Percentiles rank a stretch among this genome's conserved stretches.
These are phyloP conservation scores for Vaccinium macrocarpon DNA, from an alignment of 148 eudicot species.

Conservation along the genomic window DNA sequence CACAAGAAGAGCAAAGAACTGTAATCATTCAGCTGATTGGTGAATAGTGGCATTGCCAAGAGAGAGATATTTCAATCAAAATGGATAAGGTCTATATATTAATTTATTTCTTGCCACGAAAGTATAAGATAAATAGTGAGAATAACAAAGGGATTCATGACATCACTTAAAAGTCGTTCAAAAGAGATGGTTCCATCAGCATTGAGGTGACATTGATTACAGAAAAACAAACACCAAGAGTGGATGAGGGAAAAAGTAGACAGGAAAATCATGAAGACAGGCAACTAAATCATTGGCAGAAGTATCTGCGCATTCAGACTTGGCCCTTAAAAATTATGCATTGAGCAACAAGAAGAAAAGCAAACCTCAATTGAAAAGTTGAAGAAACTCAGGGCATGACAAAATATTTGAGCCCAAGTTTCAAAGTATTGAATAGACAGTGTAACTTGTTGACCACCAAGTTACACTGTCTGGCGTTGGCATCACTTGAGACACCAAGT, in stretches of 20 bases:
- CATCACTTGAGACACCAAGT: too few relatives aligned
- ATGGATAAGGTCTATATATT: not conserved
- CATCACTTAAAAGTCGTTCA: slow-evolving; percentile 8
- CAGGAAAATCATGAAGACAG: not conserved
- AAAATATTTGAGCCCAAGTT: not conserved
- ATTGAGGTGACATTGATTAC: slow-evolving; percentile 9
- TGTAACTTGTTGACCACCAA: not conserved
- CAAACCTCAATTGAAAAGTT: not conserved
- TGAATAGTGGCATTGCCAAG: not conserved
- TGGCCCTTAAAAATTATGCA: not conserved
- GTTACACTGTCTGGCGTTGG: too few relatives aligned
- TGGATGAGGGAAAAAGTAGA: not conserved
- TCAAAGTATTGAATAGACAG: not conserved
- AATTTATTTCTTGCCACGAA: not conserved
- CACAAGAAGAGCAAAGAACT: slow-evolving; percentile 5
- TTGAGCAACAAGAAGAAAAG: not conserved
- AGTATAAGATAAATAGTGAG: not conserved
- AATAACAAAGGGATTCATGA: not conserved
- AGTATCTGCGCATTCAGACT: not conserved
- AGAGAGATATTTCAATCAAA: not conserved
- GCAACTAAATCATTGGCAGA: slow-evolving; percentile 1
- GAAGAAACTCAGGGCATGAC: not conserved
- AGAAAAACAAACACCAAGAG: not conserved
- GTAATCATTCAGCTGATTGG: not conserved
- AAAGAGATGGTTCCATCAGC: slow-evolving; percentile 5